A percentile compares a stretch with the other conserved stretches of the same genome.
Evolutionary conservation across 176 grass and related monocot genomes (phyloP).

Genomic region (Carex cristatella): DNA sequence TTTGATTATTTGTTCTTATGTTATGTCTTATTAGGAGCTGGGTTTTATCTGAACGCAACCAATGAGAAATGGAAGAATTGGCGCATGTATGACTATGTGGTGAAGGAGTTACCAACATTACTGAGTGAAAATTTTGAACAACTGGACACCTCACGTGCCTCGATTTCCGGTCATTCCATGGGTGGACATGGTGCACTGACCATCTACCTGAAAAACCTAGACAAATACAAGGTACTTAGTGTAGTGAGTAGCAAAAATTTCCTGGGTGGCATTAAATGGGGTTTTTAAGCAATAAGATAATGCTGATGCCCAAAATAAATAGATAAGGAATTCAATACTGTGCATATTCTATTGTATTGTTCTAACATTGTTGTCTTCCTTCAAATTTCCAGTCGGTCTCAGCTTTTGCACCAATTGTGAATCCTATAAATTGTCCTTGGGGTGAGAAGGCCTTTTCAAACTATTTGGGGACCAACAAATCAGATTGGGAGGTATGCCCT

Average conservation of each 20-base stretch:
- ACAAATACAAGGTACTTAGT: conserved; percentile 81
- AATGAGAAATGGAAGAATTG: conserved; percentile 97
- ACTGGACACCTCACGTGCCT: conserved; percentile 60
- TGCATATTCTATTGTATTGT: neutral
- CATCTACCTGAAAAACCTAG: conserved; percentile 86
- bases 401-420: conserved; percentile 72
- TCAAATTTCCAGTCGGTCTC: conserved; percentile 68
- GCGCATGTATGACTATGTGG: conserved; percentile 90
- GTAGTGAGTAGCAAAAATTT: neutral
- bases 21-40: conserved; percentile 53
- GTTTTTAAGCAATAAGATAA: neutral
- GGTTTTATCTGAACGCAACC: conserved; percentile 92
- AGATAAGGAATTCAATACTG: neutral
- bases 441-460: conserved; percentile 98
- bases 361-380: conserved; percentile 16
- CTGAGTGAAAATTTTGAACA: conserved; percentile 71
- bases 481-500: conserved; percentile 65
- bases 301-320: neutral
- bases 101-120: conserved; percentile 83
- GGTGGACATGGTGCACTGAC: conserved; percentile 88
- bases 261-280: neutral
- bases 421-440: conserved; percentile 85
- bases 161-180: conserved; percentile 98
- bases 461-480: conserved; percentile 72
- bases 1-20: neutral